Evolutionary conservation across 441 rosid species (phyloP).

Genomic region (Bocquillonia castaneifolia): DNA sequence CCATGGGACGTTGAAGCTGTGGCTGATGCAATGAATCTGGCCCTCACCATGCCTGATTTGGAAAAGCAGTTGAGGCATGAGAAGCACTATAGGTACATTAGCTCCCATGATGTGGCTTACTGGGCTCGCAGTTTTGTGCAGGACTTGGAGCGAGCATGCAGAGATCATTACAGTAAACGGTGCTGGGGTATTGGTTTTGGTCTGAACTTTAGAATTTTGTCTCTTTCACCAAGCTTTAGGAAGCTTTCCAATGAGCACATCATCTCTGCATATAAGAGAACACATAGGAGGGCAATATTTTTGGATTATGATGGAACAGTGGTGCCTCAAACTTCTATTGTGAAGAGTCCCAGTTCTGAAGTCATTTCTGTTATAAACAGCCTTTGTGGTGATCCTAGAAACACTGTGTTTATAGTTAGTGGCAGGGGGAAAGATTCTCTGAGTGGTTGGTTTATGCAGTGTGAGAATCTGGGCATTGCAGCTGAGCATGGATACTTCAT

Average conservation of each 20-base stretch:
- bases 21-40: slow-evolving; percentile 49
- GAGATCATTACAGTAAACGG: slow-evolving; percentile 65
- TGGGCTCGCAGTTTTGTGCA: slow-evolving; percentile 79
- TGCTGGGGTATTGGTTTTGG: slow-evolving; percentile 90
- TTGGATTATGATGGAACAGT: slow-evolving; percentile 86
- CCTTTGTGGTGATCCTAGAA: slow-evolving; percentile 64
- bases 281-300: slow-evolving; percentile 69
- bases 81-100: slow-evolving; percentile 72
- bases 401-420: slow-evolving; percentile 76
- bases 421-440: slow-evolving; percentile 69
- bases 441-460: slow-evolving; percentile 70
- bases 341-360: slow-evolving; percentile 59
- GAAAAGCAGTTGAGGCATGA: slow-evolving; percentile 70
- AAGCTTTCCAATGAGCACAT: slow-evolving; percentile 53
- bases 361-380: slow-evolving; percentile 48
- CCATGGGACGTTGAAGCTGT: slow-evolving; percentile 75
- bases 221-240: slow-evolving; percentile 81
- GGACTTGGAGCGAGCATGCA: slow-evolving; percentile 71
- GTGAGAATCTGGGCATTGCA: slow-evolving; percentile 76
- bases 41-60: slow-evolving; percentile 40
- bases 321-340: slow-evolving; percentile 60
- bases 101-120: slow-evolving; percentile 73
- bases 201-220: slow-evolving; percentile 61
- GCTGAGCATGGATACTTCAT: slow-evolving; percentile 89
- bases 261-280: slow-evolving; percentile 51